Evolutionary conservation across 306 rosid species (phyloP).

Genomic region (Dryas drummondii): DNA sequence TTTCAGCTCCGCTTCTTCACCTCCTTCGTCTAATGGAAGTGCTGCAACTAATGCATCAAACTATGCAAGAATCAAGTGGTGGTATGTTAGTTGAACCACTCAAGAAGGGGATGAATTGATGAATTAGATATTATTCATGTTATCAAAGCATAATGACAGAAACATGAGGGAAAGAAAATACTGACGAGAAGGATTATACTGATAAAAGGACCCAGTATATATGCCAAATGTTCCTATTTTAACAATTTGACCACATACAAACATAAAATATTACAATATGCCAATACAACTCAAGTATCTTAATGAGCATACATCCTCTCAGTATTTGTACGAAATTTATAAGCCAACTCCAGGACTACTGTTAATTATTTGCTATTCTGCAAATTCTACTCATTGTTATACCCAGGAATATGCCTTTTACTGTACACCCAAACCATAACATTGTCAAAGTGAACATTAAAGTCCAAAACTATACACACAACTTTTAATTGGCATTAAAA

Average conservation of each 20-base stretch:
- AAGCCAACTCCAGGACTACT: neutral
- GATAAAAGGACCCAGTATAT: neutral
- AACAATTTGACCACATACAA: neutral
- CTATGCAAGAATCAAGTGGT: conserved; percentile 38
- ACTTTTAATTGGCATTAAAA: neutral
- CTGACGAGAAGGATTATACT: neutral
- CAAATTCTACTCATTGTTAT: neutral
- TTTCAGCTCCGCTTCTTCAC: conserved; percentile 76
- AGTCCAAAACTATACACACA: neutral
- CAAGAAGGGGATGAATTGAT: conserved; percentile 11
- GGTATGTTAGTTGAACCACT: conserved; percentile 16
- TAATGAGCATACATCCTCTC: neutral
- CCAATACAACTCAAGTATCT: neutral
- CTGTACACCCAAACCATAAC: neutral
- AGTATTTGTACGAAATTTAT: neutral
- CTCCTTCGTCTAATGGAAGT: conserved; percentile 72
- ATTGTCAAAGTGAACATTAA: neutral
- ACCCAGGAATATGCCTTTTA: neutral
- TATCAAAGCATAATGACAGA: neutral
- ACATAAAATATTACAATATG: neutral
- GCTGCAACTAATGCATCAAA: conserved; percentile 84
- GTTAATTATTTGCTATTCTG: neutral
- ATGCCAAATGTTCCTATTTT: neutral
- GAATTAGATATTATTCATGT: neutral
- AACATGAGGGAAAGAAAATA: conserved; percentile 2